Conservation (phyloP, 345 rosid genomes). For the Salix suchowensis region DNA sequence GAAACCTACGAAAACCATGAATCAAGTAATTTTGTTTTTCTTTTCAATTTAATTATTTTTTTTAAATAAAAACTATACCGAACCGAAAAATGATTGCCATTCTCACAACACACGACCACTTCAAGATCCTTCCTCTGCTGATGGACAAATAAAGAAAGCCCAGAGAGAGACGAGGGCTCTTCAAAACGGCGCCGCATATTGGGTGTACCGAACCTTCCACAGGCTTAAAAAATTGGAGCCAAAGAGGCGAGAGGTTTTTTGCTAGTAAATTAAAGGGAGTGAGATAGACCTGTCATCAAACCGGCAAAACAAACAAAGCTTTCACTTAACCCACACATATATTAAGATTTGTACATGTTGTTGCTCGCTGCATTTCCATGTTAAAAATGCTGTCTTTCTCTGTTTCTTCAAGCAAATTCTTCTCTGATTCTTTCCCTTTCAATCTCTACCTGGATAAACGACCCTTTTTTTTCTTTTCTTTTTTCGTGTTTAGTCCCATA, state of each 20-base stretch:
- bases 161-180: neutral
- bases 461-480: constrained; percentile 22
- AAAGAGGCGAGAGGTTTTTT: neutral
- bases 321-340: constrained; percentile 18
- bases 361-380: neutral
- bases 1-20: no score
- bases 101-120: no score
- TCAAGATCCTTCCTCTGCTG: no score
- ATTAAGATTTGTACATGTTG: neutral
- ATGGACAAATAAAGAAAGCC: no score
- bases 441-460: constrained; percentile 16
- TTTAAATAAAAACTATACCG: no score
- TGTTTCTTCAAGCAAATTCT: constrained; percentile 71
- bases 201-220: neutral
- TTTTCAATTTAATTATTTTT: no score
- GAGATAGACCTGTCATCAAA: constrained; percentile 44
- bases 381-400: constrained; percentile 20
- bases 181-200: neutral
- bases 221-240: neutral
- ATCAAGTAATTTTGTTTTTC: no score
- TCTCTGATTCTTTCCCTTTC: constrained; percentile 32
- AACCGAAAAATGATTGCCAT: no score
- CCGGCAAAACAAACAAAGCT: constrained; percentile 47
- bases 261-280: neutral
- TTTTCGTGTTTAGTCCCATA: constrained; percentile 9